These are phyloP conservation scores for Globisporangium paroecandrum DNA, from an alignment of 352 stramenopile species.

Conservation along the genomic window DNA sequence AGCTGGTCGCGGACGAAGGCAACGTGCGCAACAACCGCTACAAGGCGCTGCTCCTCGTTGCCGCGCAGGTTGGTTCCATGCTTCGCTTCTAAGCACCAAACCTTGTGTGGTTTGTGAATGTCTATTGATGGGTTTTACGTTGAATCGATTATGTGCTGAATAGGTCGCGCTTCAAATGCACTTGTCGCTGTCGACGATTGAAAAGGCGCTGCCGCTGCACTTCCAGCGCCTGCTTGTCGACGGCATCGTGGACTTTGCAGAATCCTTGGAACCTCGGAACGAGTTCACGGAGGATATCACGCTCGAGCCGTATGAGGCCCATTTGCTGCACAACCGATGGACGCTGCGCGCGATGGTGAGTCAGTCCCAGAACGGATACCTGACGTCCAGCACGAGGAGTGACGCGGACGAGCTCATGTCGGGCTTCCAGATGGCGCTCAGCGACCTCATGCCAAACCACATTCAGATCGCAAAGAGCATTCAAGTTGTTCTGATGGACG, in stretches of 20 bases:
- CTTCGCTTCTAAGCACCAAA: background rate
- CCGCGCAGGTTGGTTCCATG: constrained; percentile 38
- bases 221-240: constrained; percentile 82
- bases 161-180: constrained; percentile 68
- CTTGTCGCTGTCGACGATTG: constrained; percentile 49
- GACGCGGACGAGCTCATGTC: constrained; percentile 63
- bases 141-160: background rate
- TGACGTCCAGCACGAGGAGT: constrained; percentile 61
- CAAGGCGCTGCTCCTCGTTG: constrained; percentile 60
- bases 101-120: no score
- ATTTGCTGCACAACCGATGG: constrained; percentile 73
- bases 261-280: constrained; percentile 33
- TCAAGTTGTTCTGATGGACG: constrained; percentile 44
- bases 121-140: background rate
- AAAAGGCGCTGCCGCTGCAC: constrained; percentile 60
- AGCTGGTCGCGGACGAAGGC: constrained; percentile 75
- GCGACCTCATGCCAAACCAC: constrained; percentile 55
- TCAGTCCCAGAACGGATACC: constrained; percentile 65
- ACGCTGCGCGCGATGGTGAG: constrained; percentile 66
- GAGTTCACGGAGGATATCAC: constrained; percentile 32
- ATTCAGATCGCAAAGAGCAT: constrained; percentile 63
- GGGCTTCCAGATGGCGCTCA: constrained; percentile 67
- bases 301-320: constrained; percentile 44
- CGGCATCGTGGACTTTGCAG: constrained; percentile 73
- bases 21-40: constrained; percentile 76